Base-by-base conservation (phyloP, 176 grass and related monocot species). In the Thalia dealbata region DNA sequence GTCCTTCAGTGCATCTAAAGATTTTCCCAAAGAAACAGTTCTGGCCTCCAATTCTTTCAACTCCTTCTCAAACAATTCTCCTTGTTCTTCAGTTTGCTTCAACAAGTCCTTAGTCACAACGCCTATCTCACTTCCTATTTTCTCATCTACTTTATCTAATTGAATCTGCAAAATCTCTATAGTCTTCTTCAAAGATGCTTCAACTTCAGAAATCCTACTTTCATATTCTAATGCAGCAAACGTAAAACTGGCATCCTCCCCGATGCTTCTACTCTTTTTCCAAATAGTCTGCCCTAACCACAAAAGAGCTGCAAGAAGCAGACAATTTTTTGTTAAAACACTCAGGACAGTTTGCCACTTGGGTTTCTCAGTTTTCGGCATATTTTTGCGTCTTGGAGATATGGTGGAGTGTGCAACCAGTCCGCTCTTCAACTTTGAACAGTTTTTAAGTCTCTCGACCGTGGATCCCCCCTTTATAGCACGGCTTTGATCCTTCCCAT, bases 131-230 rank as follows among this genome's bases (percentile, higher is more conserved):
- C 69, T 74, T 14, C 69, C 85, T 69, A 99, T 85, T 87, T 91
- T 99, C 82, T 83, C 81, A 76, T 99, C 87, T 35, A 93, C 48
- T 64, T 80, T 61, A 76, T 96, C 93, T 79, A 96, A 73, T 72
- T 96, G 89, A 61, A 86, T n/a, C 83, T 92, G 89, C n/a, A 96
- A 10, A 82, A 84, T 82, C 72, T 80, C 80, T 50, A 80, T 70
- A 10, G 87, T 43, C 74, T 78, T 84, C 70, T 81, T 51, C 58
- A 90, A 71, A 75, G 89, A 90, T 45, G 84, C 82, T 76, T 92
- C 89, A 44, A 90, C 76, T 28, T 82, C 78, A 41, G 83, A 82
- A 60, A 96, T 78, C 59, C 82, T 84, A 7, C 77, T 73, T 64
- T 75, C 79, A 29, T 77, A 54, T 4, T 77, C 75, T 23, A 67